Evolutionary conservation across 768 basidiomycete genomes (phyloP).

Genomic region (Suillus americanus): DNA sequence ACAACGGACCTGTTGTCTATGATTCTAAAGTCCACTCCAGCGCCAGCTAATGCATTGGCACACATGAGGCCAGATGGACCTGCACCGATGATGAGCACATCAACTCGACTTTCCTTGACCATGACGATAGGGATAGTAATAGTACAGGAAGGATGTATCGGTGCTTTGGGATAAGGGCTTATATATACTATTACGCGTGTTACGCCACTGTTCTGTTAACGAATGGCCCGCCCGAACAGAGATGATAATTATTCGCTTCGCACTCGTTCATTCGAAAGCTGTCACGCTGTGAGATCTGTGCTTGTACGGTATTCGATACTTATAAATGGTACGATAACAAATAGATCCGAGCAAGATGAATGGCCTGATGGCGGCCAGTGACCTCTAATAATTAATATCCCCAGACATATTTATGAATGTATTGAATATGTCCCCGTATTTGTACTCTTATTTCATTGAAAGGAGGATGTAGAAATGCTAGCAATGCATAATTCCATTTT

Average conservation of each 20-base stretch:
- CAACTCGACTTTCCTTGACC: constrained; percentile 33
- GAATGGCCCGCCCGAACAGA: not conserved
- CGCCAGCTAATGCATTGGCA: constrained; percentile 49
- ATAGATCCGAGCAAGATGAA: not conserved
- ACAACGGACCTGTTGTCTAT: constrained; percentile 43
- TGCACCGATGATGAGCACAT: constrained; percentile 50
- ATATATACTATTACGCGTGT: not conserved
- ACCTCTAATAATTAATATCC: too few relatives aligned
- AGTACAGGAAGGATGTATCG: not conserved
- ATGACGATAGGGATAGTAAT: constrained; percentile 12
- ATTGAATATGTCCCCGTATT: too few relatives aligned
- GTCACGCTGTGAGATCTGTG: not conserved
- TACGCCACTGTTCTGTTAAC: not conserved
- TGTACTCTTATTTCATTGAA: too few relatives aligned
- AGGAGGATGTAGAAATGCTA: too few relatives aligned
- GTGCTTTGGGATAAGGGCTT: not conserved
- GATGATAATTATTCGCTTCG: not conserved
- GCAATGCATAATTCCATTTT: too few relatives aligned
- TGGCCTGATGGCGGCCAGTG: too few relatives aligned
- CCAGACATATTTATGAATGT: too few relatives aligned
- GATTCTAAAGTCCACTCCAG: constrained; percentile 45
- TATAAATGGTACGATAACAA: not conserved
- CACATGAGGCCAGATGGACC: constrained; percentile 67
- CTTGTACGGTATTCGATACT: not conserved
- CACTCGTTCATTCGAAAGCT: not conserved